Base-by-base conservation (phyloP, 1,284 basidiomycete species). In the Cryptococcus depauperatus region DNA sequence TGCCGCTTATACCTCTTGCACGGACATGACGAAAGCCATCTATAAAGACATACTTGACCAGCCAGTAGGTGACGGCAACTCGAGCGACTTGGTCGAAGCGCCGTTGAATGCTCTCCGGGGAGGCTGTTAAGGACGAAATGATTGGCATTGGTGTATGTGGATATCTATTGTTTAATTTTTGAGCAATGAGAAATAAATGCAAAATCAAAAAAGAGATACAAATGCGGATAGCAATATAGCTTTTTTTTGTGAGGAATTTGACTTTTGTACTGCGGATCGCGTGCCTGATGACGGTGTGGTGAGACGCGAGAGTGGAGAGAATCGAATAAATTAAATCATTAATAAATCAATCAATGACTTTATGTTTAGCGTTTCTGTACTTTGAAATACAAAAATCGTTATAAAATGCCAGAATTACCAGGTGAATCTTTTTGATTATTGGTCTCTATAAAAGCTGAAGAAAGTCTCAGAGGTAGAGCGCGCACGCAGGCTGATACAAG, bases 391-490 rank as follows among this genome's bases (percentile, higher is more conserved):
- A n/a, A n/a, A n/a, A n/a, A n/a, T n/a, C n/a, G n/a, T n/a, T n/a
- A n/a, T n/a, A n/a, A n/a, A n/a, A n/a, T n/a, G n/a, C n/a, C n/a
- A n/a, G n/a, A n/a, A n/a, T n/a, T n/a, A n/a, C n/a, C n/a, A n/a
- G n/a, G n/a, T n/a, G n/a, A n/a, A n/a, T n/a, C n/a, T n/a, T n/a
- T n/a, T n/a, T n/a, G n/a, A n/a, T n/a, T n/a, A n/a, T n/a, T n/a
- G n/a, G n/a, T n/a, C n/a, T n/a, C n/a, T n/a, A n/a, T n/a, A n/a
- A n/a, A n/a, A n/a, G n/a, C n/a, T n/a, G n/a, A n/a, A n/a, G n/a
- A n/a, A n/a, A n/a, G n/a, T 26, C 37, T 18, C 61, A 68, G 85
- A 88, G 62, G 85, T 88, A 7, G 81, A 88, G 66, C 72, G 79
- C 33, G 84, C 85, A 2, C 77, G 79, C 3, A 73, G 71, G 37